Evolutionary conservation across 129 eudicot species (phyloP).

Genomic region (Dittrichia graveolens): DNA sequence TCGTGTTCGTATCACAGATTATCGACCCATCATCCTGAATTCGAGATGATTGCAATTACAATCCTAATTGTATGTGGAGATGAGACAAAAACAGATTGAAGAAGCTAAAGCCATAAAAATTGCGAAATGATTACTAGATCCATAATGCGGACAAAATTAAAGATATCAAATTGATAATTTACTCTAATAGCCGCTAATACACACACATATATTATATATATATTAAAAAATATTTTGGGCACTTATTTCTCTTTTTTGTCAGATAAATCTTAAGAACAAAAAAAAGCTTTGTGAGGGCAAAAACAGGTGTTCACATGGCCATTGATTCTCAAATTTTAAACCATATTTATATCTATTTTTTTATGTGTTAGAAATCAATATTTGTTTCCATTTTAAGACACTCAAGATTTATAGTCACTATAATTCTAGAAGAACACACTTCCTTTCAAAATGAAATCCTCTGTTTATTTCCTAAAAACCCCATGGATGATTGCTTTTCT

Average conservation of each 20-base stretch:
- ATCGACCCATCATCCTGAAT: no score
- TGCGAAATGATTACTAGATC: no score
- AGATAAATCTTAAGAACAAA: not conserved
- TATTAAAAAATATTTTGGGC: no score
- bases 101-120: no score
- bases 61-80: no score
- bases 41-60: no score
- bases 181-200: no score
- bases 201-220: no score
- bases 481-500: constrained; percentile 46
- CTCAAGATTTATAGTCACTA: constrained; percentile 4
- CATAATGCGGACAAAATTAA: no score
- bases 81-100: no score
- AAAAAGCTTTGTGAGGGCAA: constrained; percentile 72
- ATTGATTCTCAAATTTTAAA: constrained; percentile 48
- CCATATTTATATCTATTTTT: not conserved
- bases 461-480: constrained; percentile 25
- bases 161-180: no score
- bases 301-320: constrained; percentile 68
- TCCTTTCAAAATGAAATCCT: constrained; percentile 41
- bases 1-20: no score
- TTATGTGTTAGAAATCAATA: not conserved
- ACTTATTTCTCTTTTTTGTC: not conserved
- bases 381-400: constrained; percentile 3
- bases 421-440: constrained; percentile 4